Conservation (phyloP, 768 basidiomycete species). For the Leccinellum luteum region DNA sequence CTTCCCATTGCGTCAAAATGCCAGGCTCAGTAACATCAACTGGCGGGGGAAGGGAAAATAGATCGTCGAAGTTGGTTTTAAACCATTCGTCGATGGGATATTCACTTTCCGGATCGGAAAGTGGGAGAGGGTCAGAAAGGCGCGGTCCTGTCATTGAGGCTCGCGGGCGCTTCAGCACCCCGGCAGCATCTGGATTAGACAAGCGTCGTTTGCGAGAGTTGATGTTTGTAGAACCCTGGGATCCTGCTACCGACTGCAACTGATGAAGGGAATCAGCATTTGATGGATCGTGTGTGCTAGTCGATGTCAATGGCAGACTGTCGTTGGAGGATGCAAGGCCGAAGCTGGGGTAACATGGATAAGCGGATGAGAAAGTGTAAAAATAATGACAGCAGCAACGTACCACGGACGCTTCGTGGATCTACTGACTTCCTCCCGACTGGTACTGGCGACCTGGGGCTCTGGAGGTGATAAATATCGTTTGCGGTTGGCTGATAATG, state of each 20-base stretch:
- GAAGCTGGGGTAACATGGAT: too few species aligned
- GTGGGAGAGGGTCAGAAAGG: neutral
- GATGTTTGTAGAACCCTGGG: too few species aligned
- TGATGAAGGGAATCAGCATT: neutral
- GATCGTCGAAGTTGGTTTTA: conserved; percentile 17
- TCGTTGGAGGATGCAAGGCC: too few species aligned
- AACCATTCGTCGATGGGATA: conserved; percentile 39
- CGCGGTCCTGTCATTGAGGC: neutral
- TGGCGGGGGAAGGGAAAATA: conserved; percentile 13
- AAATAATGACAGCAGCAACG: too few species aligned
- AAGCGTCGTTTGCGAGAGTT: conserved; percentile 30
- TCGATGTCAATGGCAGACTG: too few species aligned
- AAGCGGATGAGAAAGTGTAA: too few species aligned
- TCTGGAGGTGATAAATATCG: conserved; percentile 6
- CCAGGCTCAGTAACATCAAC: conserved; percentile 21
- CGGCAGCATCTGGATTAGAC: neutral
- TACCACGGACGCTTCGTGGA: too few species aligned
- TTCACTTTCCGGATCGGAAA: conserved; percentile 8
- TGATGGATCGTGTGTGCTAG: neutral
- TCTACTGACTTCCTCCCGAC: too few species aligned
- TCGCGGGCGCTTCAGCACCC: neutral
- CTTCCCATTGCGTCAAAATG: conserved; percentile 25
- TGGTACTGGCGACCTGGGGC: too few species aligned
- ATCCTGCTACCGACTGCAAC: too few species aligned
- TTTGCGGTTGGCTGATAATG: conserved; percentile 13